phyloP scores from a whole-genome alignment of 306 rosid species.

The Lagenaria siceraria region DNA sequence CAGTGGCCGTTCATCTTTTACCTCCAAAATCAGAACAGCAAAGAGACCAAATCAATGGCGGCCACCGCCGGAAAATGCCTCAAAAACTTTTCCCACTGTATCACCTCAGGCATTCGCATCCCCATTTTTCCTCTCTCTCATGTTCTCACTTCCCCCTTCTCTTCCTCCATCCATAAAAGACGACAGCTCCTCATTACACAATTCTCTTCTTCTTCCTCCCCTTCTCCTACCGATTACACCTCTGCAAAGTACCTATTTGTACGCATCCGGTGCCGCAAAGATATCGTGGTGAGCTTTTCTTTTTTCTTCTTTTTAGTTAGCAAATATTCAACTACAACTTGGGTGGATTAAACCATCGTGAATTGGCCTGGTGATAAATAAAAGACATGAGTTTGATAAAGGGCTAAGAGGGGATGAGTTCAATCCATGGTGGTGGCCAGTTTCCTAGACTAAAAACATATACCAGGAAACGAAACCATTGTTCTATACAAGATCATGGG shows the following conservation, averaged over 20 bases:
- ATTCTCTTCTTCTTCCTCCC: slow-evolving; percentile 21
- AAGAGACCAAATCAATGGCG: slow-evolving; percentile 12
- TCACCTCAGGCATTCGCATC: slow-evolving; percentile 16
- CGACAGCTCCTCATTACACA: slow-evolving; percentile 12
- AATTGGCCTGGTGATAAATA: too few relatives aligned
- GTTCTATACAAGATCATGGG: not conserved
- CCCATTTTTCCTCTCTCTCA: slow-evolving; percentile 11
- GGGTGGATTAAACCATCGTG: too few relatives aligned
- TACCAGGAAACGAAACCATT: not conserved
- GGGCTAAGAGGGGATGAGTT: too few relatives aligned
- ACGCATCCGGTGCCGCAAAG: slow-evolving; percentile 50
- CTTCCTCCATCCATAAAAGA: slow-evolving; percentile 15
- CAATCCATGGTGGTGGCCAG: too few relatives aligned
- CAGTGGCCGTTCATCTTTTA: not conserved
- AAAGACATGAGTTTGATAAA: too few relatives aligned
- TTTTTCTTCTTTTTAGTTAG: not conserved
- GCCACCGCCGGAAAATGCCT: slow-evolving; percentile 20
- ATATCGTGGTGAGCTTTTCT: slow-evolving; percentile 38
- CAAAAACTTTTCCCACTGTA: slow-evolving; percentile 25
- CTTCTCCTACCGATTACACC: slow-evolving; percentile 14
- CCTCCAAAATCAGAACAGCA: not conserved
- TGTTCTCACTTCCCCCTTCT: slow-evolving; percentile 1
- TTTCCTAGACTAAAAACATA: too few relatives aligned
- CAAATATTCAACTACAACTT: not conserved
- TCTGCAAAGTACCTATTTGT: slow-evolving; percentile 40